phyloP scores from a whole-genome alignment of 768 basidiomycete genomes.

The Boletus speciosus region DNA sequence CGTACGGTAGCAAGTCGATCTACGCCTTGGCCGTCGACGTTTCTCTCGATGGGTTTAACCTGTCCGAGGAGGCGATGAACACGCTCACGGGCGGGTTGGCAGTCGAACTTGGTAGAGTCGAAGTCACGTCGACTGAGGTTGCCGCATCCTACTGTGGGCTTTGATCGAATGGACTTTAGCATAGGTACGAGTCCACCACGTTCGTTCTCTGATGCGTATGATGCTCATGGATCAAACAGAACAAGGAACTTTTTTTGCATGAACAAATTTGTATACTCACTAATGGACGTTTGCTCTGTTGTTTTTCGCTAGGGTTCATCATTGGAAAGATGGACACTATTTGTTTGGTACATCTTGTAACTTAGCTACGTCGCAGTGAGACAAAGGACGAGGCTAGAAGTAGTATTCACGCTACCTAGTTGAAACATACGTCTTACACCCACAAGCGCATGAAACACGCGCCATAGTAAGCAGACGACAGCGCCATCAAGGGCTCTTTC shows the following conservation, averaged over 20 bases:
- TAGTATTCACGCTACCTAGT: no score
- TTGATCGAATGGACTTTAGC: not conserved
- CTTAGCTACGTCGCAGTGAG: not conserved
- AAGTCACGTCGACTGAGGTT: slow-evolving; percentile 43
- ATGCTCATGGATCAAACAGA: slow-evolving; percentile 2
- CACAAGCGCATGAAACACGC: slow-evolving; percentile 44
- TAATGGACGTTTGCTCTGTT: not conserved
- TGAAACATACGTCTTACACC: slow-evolving; percentile 22
- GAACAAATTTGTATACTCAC: not conserved
- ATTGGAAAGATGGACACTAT: not conserved
- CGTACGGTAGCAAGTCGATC: slow-evolving; percentile 21
- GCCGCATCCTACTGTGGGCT: slow-evolving; percentile 46
- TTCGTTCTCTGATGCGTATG: not conserved
- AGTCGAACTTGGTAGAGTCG: slow-evolving; percentile 44
- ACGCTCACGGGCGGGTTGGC: slow-evolving; percentile 47
- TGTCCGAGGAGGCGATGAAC: slow-evolving; percentile 55
- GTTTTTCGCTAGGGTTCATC: not conserved
- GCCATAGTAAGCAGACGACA: slow-evolving; percentile 45
- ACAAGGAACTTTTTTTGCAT: not conserved
- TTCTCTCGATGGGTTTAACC: slow-evolving; percentile 39
- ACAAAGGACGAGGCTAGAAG: no score
- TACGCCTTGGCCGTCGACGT: slow-evolving; percentile 29
- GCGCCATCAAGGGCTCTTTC: slow-evolving; percentile 54
- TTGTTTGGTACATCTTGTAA: not conserved
- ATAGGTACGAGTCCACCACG: not conserved